A percentile compares a stretch with the other conserved stretches of the same genome.
These are phyloP conservation scores for Dichotomopilus funicola DNA, from an alignment of 2,329 filamentous ascomycete genomes.

Conservation along the genomic window DNA sequence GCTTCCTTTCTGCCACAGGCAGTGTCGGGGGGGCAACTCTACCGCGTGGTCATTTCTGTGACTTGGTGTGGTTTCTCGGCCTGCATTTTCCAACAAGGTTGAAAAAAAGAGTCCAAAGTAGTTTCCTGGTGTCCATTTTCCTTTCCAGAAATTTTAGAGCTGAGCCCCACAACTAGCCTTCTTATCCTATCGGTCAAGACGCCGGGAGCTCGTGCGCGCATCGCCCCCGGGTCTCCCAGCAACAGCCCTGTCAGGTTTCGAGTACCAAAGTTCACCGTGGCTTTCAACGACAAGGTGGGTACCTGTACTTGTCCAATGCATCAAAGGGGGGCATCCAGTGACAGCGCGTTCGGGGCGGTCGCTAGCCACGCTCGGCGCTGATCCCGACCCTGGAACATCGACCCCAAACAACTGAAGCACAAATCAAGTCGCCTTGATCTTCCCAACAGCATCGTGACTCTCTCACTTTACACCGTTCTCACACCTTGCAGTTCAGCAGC, in stretches of 20 bases:
- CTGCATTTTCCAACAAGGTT: not conserved
- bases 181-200: conserved; percentile 18
- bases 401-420: conserved; percentile 4
- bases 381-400: not conserved
- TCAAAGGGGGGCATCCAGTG: too few relatives aligned
- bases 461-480: not conserved
- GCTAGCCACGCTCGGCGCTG: not conserved
- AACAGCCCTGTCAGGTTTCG: not conserved
- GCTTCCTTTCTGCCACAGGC: conserved; percentile 18
- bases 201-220: too few relatives aligned
- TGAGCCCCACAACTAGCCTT: not conserved
- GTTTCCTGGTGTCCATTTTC: not conserved
- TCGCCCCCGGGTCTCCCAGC: not conserved
- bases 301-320: too few relatives aligned
- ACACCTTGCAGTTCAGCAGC: not conserved
- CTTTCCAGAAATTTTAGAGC: conserved; percentile 15
- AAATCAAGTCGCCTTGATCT: not conserved
- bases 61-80: not conserved
- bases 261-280: not conserved
- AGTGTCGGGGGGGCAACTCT: conserved; percentile 16
- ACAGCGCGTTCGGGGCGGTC: too few relatives aligned
- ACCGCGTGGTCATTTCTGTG: conserved; percentile 19
- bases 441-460: not conserved
- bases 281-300: too few relatives aligned
- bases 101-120: conserved; percentile 1